These are phyloP conservation scores for Tetraselmis chui DNA, from an alignment of 139 green algal species.

Conservation along the genomic window DNA sequence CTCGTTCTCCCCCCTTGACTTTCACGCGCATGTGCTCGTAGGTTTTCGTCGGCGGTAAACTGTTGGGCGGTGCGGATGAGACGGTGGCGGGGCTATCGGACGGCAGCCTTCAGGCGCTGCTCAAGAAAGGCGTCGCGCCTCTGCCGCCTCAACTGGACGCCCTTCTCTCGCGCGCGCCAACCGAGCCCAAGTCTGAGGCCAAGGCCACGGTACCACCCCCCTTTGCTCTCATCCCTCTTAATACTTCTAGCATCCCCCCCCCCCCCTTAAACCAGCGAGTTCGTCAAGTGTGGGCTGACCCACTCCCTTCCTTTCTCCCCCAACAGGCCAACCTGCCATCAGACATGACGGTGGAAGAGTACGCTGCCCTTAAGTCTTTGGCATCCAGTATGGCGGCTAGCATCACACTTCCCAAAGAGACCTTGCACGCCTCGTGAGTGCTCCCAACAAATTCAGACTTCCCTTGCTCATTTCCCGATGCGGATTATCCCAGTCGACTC, in stretches of 20 bases:
- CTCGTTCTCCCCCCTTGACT: not conserved
- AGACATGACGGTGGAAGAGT: not conserved
- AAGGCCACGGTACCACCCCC: not conserved
- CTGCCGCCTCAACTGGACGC: conserved; percentile 8
- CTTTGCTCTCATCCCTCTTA: not conserved
- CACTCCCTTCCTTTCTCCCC: not conserved
- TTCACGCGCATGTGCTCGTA: conserved; percentile 19
- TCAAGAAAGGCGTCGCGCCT: conserved; percentile 15
- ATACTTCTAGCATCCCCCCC: no score
- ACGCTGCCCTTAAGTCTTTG: not conserved
- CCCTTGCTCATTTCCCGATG: no score
- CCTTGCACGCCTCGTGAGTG: not conserved
- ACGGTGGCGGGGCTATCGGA: conserved; percentile 27
- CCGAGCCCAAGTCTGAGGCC: not conserved
- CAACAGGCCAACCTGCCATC: not conserved
- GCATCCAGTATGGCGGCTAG: not conserved
- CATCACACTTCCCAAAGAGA: not conserved
- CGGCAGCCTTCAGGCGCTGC: conserved; percentile 28
- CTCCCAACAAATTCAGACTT: no score
- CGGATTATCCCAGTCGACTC: no score
- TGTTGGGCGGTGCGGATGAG: conserved; percentile 71
- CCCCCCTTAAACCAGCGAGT: not conserved
- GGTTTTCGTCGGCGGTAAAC: conserved; percentile 62
- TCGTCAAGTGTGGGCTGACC: no score
- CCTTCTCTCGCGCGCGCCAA: not conserved